Base-by-base conservation (phyloP, 306 rosid genomes). In the Urtica urens region DNA sequence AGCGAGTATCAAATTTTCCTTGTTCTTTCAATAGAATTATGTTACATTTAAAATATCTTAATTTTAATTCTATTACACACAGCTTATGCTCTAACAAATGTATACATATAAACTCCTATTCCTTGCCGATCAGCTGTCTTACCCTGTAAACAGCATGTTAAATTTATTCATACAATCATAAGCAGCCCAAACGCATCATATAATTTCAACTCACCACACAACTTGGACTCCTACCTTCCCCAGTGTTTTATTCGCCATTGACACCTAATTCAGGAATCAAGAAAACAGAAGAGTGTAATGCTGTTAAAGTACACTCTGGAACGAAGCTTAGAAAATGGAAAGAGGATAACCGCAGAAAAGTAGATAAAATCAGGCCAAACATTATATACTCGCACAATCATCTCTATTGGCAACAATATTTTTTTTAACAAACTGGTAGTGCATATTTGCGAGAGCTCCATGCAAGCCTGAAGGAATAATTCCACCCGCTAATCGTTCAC, bases 211-310 rank as follows among this genome's bases (percentile, higher is more conserved):
- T 40, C 71, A 80, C 95, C 82, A 75, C 60, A 78, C 63, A 66
- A 85, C 72, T 76, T 81, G 93, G 69, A 85, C 82, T 28, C 93
- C 93, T 20, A 52, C 74, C 42, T 63, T 64, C 46, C 95, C 93
- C 22, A 85, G 58, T 46, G 95, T 81, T 74, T 93, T 64, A 79
- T 45, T 64, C 18, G 95, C 87, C 93, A 85, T 80, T 33, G 95
- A 85, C 26, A 78, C 95, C 87, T 80, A 71, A 65, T 64, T 65
- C 57, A 21, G 19, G 24, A 17, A 7, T 42, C 28, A 41, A 27
- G 52, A 12, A 13, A 30, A 25, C 38, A 16, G 19, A 50, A 2
- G 46, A 17, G 19, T 15, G n/a, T n/a, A n/a, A 16, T 4, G 38
- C 15, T 15, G 17, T 46, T 12, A 19, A 4, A n/a, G n/a, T n/a